Conservation (phyloP, 495 filamentous ascomycete genomes). For the Viridothelium virens region DNA sequence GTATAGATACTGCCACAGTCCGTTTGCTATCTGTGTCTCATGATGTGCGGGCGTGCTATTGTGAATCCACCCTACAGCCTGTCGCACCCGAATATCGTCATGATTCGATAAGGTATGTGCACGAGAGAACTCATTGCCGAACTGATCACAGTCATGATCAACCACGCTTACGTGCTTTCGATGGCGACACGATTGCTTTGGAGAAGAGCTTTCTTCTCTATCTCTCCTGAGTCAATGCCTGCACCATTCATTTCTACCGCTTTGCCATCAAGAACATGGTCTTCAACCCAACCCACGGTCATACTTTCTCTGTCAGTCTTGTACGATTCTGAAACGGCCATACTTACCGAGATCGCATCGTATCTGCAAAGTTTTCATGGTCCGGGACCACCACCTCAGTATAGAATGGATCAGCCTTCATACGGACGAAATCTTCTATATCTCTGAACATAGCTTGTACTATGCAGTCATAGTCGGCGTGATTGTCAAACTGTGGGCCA, state of each 20-base stretch:
- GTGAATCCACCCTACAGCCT: no score
- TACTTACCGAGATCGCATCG: neutral
- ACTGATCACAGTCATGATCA: no score
- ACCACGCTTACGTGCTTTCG: no score
- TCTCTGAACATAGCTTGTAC: slow-evolving; percentile 24
- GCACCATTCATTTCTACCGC: neutral
- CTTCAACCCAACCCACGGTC: slow-evolving; percentile 1
- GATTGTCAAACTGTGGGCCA: slow-evolving; percentile 24
- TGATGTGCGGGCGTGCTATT: no score
- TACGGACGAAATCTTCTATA: slow-evolving; percentile 22
- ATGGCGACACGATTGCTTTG: neutral
- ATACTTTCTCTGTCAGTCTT: neutral
- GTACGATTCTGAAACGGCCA: neutral
- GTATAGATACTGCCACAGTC: no score
- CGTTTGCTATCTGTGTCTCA: no score
- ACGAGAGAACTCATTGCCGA: no score
- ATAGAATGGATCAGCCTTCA: slow-evolving; percentile 30
- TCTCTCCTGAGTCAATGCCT: neutral
- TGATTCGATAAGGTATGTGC: no score
- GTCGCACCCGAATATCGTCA: no score
- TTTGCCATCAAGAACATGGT: neutral
- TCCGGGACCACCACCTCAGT: slow-evolving; percentile 22
- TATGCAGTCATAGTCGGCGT: slow-evolving; percentile 26
- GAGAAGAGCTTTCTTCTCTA: neutral
- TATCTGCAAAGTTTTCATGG: slow-evolving; percentile 31